Evolutionary conservation across 768 basidiomycete genomes (phyloP), one percentile per base, ranked within the genome.

Genomic region (Kwoniella mangroviensis): DNA sequence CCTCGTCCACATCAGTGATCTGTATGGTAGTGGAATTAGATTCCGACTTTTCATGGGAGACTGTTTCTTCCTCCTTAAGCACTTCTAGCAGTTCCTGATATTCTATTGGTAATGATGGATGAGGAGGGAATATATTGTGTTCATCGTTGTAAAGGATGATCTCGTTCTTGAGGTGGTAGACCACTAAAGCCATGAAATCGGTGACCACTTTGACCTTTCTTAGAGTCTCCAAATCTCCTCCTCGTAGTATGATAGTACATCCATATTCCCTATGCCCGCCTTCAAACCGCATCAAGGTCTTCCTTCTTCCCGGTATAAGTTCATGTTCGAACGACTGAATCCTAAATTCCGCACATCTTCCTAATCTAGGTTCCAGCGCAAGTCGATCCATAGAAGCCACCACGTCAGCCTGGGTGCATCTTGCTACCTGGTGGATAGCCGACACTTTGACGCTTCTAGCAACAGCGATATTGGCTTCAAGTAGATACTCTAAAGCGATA

Each of bases 251-350:
- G 74, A 99, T 90, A 2, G 97, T 98, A 73, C 94, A 98, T 0
- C 95, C 95, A 88, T 93, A 91, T 72, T 97, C 93, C 60, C 88
- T 88, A 79, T 88, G 91, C 77, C 95, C 97, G 1, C 96, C 96
- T 83, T 99, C 97, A 77, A 99, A 98, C 1, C 97, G 90, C 93
- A 99, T 94, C 79, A 93, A 92, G 0, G 96, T 93, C 85, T 99
- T 99, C 66, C 97, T 87, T 19, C 88, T 88, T 21, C 94, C 94
- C n/a, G 95, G 94, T 52, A 98, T 99, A 51, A 95, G 86, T 13
- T 89, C 87, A 82, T 99, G 95, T 72, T 98, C 96, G 81, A 91
- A 98, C 0, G 97, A 97, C 82, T 97, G 94, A 6, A 98, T 87
- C 42, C 90, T 87, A 83, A 93, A 96, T 21, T 88, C 88, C 6